Conservation (phyloP, 2,329 filamentous ascomycete genomes). For the Beauveria brongniartii region DNA sequence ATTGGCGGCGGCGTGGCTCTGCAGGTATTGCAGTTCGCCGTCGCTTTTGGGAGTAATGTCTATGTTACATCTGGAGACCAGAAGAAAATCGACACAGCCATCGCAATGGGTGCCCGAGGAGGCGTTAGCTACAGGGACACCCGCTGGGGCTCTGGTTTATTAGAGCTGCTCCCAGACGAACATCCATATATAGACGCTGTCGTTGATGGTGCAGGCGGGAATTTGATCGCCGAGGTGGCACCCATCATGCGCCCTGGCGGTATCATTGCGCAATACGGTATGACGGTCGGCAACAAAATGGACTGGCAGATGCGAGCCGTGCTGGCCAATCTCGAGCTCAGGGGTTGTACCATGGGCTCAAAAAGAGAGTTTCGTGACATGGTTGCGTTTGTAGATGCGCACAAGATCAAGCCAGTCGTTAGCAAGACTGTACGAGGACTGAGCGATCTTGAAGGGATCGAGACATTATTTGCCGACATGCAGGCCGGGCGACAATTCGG, state of each 20-base stretch:
- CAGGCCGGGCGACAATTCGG: constrained; percentile 81
- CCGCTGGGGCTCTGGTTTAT: constrained; percentile 73
- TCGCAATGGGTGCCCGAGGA: constrained; percentile 63
- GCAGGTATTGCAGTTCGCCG: constrained; percentile 70
- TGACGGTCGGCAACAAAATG: constrained; percentile 83
- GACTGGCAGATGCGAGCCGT: constrained; percentile 78
- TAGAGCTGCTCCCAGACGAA: constrained; percentile 52
- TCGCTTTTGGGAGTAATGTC: constrained; percentile 64
- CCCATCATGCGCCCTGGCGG: constrained; percentile 73
- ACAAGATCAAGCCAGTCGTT: constrained; percentile 69
- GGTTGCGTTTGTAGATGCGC: constrained; percentile 68
- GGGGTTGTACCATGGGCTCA: constrained; percentile 85
- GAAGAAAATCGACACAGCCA: constrained; percentile 68
- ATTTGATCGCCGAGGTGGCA: constrained; percentile 61
- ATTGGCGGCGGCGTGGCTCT: constrained; percentile 90
- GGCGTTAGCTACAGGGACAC: constrained; percentile 73
- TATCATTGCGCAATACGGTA: constrained; percentile 80
- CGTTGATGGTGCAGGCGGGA: constrained; percentile 83
- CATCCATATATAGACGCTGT: constrained; percentile 70
- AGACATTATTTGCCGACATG: constrained; percentile 81
- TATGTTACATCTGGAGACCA: constrained; percentile 70
- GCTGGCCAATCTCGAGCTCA: constrained; percentile 78
- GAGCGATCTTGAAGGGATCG: constrained; percentile 66
- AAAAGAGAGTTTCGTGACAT: constrained; percentile 85
- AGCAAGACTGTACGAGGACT: constrained; percentile 66